Base-by-base conservation (phyloP, 208 protist genomes). In the Leishmania mexicana region DNA sequence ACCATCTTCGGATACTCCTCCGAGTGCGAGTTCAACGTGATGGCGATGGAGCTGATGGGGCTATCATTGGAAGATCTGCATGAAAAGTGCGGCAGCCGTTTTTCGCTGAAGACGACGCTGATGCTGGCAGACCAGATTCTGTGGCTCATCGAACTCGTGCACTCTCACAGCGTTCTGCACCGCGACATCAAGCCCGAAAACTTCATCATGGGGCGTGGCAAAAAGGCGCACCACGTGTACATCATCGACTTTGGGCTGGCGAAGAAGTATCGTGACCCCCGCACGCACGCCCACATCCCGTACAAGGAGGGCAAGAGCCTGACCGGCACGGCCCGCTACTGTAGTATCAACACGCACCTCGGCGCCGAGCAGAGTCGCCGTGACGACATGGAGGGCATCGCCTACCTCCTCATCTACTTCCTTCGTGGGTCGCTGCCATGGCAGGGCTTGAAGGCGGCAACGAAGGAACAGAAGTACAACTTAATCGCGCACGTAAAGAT, bases 291-390 rank as follows among this genome's bases (percentile, higher is more conserved):
- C 81, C 99, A 99, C 90, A 99, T 99, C 68, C 98, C 99, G 2
- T 99, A 99, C 89, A 95, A 98, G 75, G 99, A 99, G 81, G 96
- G 99, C 82, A 99, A 99, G 94, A 99, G 94, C 78, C 89, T 99
- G 8, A 99, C 99, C 19, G 99, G 99, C 64, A 99, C 99, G n/a
- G 99, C 99, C n/a, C 94, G 99, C 49, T 99, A 99, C 91, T 99
- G 99, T 62, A 98, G 92, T 62, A 99, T 99, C 81, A 99, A 99
- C 94, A 99, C 99, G 7, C 99, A 99, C 92, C 87, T 99, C 45
- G 99, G 99, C 64, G 99, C 99, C 64, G 99, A 99, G 90, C 95
- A 98, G 92, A 93, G 92, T 87, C 89, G 99, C 35, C 91, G 99
- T 65, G 99, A 99, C 83, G 99, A 99, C 86, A 87, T 99, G 42